Percentiles rank a stretch among this genome's conserved stretches.
Evolutionary conservation across 768 basidiomycete species (phyloP).

Genomic region (Pholiota molesta): DNA sequence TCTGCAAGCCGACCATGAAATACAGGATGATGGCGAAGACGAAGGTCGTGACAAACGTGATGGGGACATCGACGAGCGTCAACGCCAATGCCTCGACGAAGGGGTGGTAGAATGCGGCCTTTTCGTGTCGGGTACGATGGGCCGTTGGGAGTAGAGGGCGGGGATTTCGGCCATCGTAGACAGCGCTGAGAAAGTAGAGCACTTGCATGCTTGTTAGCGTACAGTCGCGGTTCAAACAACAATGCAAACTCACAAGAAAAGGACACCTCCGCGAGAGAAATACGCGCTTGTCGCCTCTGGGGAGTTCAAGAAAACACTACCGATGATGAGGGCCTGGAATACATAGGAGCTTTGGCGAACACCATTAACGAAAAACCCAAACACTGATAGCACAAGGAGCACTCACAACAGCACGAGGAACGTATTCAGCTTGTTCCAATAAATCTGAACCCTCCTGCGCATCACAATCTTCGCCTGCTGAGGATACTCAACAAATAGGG

Average conservation of each 20-base stretch:
- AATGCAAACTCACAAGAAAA: constrained; percentile 63
- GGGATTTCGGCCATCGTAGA: constrained; percentile 68
- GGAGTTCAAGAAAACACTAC: constrained; percentile 65
- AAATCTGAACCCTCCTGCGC: constrained; percentile 48
- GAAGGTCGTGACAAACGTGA: constrained; percentile 46
- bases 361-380: not conserved
- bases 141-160: constrained; percentile 59
- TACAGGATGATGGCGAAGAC: constrained; percentile 58
- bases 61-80: constrained; percentile 63
- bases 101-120: constrained; percentile 58
- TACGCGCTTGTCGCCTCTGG: constrained; percentile 58
- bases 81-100: constrained; percentile 47
- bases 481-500: constrained; percentile 48
- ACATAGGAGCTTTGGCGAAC: constrained; percentile 47
- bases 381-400: not conserved
- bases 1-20: constrained; percentile 63
- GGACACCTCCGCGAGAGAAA: constrained; percentile 77
- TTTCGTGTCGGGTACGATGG: constrained; percentile 57
- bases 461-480: constrained; percentile 51
- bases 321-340: constrained; percentile 54
- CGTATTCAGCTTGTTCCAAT: constrained; percentile 41
- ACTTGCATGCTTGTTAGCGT: constrained; percentile 30
- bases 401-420: constrained; percentile 37
- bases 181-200: constrained; percentile 62
- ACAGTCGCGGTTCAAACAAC: not conserved